Evolutionary conservation across 371 early-diverging fungal genomes (phyloP).

Genomic region (Coemansia sp.): DNA sequence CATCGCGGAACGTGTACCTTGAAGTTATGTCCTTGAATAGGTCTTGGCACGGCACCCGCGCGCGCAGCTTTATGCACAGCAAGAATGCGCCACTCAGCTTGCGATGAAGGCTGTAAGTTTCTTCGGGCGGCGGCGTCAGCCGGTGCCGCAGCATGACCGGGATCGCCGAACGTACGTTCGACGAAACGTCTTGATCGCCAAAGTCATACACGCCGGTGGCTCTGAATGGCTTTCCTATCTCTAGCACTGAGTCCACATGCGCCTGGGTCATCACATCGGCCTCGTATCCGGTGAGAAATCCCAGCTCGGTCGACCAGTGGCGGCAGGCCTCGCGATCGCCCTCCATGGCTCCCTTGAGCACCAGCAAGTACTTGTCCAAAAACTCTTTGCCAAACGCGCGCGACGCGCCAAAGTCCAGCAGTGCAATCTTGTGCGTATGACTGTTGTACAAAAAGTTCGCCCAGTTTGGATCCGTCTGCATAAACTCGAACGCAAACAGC

Average conservation of each 20-base stretch:
- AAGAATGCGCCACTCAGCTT: constrained; percentile 93
- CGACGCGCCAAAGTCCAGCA: constrained; percentile 95
- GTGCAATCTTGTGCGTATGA: constrained; percentile 62
- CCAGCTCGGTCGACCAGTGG: constrained; percentile 75
- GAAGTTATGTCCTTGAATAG: constrained; percentile 42
- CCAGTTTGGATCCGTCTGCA: constrained; percentile 99
- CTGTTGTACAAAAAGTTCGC: constrained; percentile 91
- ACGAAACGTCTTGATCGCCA: constrained; percentile 74
- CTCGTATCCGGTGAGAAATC: constrained; percentile 93
- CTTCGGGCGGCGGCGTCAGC: constrained; percentile 96
- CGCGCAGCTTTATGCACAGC: constrained; percentile 82
- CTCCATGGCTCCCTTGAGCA: constrained; percentile 72
- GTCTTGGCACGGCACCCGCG: constrained; percentile 61
- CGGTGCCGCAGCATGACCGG: constrained; percentile 93
- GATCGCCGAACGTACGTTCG: constrained; percentile 79
- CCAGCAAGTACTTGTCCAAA: constrained; percentile 69
- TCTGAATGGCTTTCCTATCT: constrained; percentile 85
- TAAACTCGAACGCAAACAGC: constrained; percentile 87
- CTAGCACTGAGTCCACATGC: constrained; percentile 86
- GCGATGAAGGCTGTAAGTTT: constrained; percentile 92
- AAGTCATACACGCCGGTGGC: constrained; percentile 73
- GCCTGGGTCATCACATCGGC: constrained; percentile 83
- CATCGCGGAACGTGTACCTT: constrained; percentile 37
- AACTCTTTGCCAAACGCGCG: constrained; percentile 79
- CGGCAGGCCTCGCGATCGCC: constrained; percentile 75